These are phyloP conservation scores for Aspergillus brunneoviolaceus DNA, from an alignment of 2,329 filamentous ascomycete species.

Conservation along the genomic window DNA sequence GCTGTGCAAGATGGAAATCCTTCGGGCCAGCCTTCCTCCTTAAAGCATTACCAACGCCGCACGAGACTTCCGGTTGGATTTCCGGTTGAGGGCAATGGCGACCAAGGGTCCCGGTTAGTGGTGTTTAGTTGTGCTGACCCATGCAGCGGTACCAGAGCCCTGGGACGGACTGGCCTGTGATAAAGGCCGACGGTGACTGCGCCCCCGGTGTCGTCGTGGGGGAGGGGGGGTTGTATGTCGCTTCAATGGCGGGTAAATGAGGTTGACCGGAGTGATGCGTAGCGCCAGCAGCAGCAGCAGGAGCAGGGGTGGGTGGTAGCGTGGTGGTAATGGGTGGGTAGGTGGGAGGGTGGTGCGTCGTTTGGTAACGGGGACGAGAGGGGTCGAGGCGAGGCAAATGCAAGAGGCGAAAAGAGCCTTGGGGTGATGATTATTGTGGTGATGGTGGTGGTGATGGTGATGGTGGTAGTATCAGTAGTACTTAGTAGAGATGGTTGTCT, in stretches of 20 bases:
- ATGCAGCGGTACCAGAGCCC: constrained; percentile 26
- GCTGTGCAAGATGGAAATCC: constrained; percentile 10
- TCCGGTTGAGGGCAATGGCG: constrained; percentile 18
- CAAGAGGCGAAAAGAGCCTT: not conserved
- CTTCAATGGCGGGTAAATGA: constrained; percentile 21
- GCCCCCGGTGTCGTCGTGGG: constrained; percentile 19
- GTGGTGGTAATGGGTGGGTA: not conserved
- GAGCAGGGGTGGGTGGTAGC: constrained; percentile 8
- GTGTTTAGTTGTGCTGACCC: constrained; percentile 22
- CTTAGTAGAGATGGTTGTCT: not conserved
- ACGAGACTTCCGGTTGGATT: constrained; percentile 22
- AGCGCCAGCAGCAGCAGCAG: constrained; percentile 18
- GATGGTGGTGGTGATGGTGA: not conserved
- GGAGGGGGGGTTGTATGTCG: not conserved
- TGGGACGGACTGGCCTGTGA: constrained; percentile 22
- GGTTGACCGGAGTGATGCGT: constrained; percentile 18
- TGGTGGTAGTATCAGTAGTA: not conserved
- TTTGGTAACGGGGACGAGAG: not conserved
- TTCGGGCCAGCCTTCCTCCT: constrained; percentile 10
- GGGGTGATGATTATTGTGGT: not conserved
- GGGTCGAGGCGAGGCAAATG: not conserved
- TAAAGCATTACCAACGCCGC: constrained; percentile 20
- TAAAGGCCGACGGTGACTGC: constrained; percentile 18
- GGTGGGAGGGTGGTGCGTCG: not conserved
- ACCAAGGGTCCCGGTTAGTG: constrained; percentile 16